Percentiles rank a stretch among this genome's conserved stretches.
phyloP scores from a whole-genome alignment of 495 filamentous ascomycete genomes.

The Cairneyella variabilis region DNA sequence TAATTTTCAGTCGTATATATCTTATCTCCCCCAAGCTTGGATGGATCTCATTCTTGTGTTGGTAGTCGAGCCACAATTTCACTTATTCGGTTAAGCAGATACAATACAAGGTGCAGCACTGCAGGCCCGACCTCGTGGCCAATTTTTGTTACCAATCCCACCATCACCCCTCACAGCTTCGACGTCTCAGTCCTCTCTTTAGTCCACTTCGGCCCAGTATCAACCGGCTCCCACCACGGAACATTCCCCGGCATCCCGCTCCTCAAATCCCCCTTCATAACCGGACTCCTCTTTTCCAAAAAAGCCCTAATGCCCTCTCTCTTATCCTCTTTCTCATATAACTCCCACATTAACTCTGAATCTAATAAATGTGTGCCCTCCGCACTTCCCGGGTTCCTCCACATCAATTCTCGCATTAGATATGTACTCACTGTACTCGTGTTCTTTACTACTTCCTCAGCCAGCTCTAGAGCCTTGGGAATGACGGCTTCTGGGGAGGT shows the following conservation, averaged over 20 bases:
- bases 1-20: too few relatives aligned
- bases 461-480: not conserved
- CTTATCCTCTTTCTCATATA: slow-evolving; percentile 45
- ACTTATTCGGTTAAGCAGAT: too few relatives aligned
- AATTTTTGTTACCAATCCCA: not conserved
- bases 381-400: not conserved
- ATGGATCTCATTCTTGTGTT: too few relatives aligned
- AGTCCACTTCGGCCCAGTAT: not conserved
- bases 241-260: slow-evolving; percentile 1
- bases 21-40: too few relatives aligned
- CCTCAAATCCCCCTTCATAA: slow-evolving; percentile 4
- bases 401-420: slow-evolving; percentile 4
- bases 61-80: too few relatives aligned
- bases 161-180: not conserved
- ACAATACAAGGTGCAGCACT: too few relatives aligned
- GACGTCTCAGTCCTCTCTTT: not conserved
- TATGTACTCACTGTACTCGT: slow-evolving; percentile 2
- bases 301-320: slow-evolving; percentile 42
- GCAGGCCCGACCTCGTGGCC: too few relatives aligned
- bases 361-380: slow-evolving; percentile 45
- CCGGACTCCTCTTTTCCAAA: slow-evolving; percentile 34
- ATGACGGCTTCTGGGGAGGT: slow-evolving; percentile 1
- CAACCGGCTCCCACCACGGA: not conserved
- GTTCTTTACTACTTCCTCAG: not conserved
- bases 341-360: slow-evolving; percentile 47